phyloP scores from a whole-genome alignment of 2,329 filamentous ascomycete genomes.

The Neonectria faginata region DNA sequence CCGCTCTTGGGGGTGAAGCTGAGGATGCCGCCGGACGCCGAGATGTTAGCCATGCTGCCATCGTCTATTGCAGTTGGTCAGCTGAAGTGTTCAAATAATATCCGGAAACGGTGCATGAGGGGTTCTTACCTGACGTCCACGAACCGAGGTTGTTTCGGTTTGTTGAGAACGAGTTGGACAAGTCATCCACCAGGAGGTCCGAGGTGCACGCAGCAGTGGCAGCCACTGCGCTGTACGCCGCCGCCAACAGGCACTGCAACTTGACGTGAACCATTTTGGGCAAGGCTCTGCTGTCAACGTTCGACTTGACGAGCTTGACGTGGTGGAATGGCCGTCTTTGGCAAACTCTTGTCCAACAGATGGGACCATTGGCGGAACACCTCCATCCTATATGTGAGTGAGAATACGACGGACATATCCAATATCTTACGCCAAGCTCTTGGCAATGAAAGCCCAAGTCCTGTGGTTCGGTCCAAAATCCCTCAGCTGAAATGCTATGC shows the following conservation, averaged over 20 bases:
- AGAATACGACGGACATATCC: too few species aligned
- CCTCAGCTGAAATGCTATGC: slow-evolving; percentile 24
- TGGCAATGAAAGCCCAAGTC: slow-evolving; percentile 17
- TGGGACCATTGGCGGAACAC: slow-evolving; percentile 2
- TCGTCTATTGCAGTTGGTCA: slow-evolving; percentile 56
- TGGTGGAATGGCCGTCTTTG: not conserved
- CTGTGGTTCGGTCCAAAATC: slow-evolving; percentile 10
- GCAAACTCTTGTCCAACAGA: not conserved
- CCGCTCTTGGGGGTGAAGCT: slow-evolving; percentile 61
- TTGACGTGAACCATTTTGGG: slow-evolving; percentile 33
- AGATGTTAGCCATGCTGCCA: slow-evolving; percentile 58
- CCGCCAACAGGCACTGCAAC: slow-evolving; percentile 27
- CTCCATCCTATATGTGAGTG: slow-evolving; percentile 5
- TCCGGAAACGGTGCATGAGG: not conserved
- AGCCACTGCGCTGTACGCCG: slow-evolving; percentile 29
- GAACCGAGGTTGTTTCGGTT: slow-evolving; percentile 50
- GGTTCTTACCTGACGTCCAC: slow-evolving; percentile 52
- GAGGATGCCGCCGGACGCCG: slow-evolving; percentile 56
- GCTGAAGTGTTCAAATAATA: not conserved
- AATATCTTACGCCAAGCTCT: slow-evolving; percentile 12
- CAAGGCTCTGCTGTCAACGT: not conserved
- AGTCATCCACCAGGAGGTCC: slow-evolving; percentile 51
- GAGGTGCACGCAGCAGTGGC: slow-evolving; percentile 42
- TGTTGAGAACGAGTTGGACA: slow-evolving; percentile 47
- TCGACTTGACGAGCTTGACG: slow-evolving; percentile 1